Conservation (phyloP, 306 rosid species). For the Vigna radiata region DNA sequence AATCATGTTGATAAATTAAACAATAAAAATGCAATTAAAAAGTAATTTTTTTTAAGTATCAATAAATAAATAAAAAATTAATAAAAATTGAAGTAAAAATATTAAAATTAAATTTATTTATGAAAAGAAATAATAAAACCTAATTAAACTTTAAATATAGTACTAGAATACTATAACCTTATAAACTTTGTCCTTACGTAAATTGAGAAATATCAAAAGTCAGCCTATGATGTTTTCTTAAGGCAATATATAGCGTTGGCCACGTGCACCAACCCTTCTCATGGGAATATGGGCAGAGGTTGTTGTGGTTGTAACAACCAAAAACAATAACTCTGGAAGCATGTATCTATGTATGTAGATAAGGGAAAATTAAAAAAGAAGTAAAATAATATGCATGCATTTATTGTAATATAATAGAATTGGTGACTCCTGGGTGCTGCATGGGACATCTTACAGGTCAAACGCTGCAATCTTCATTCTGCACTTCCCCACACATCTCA, state of each 20-base stretch:
- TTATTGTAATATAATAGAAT: not conserved
- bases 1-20: no score
- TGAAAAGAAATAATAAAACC: no score
- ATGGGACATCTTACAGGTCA: constrained; percentile 22
- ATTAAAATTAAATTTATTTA: no score
- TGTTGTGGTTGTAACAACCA: constrained; percentile 17
- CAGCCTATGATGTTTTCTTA: not conserved
- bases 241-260: constrained; percentile 1
- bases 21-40: no score
- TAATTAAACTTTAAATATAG: no score
- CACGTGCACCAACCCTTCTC: not conserved
- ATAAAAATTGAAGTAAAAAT: no score
- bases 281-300: not conserved
- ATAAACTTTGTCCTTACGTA: not conserved
- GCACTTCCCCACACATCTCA: constrained; percentile 4
- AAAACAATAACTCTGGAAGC: not conserved
- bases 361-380: not conserved
- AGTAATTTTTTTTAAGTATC: no score
- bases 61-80: no score
- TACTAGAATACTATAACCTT: not conserved
- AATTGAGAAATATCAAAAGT: constrained; percentile 9
- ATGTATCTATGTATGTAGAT: not conserved
- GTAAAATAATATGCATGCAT: constrained; percentile 28
- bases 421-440: constrained; percentile 23
- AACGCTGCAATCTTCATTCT: constrained; percentile 11